phyloP scores from a whole-genome alignment of 2,329 filamentous ascomycete genomes.

The Xylariaceae sp. region DNA sequence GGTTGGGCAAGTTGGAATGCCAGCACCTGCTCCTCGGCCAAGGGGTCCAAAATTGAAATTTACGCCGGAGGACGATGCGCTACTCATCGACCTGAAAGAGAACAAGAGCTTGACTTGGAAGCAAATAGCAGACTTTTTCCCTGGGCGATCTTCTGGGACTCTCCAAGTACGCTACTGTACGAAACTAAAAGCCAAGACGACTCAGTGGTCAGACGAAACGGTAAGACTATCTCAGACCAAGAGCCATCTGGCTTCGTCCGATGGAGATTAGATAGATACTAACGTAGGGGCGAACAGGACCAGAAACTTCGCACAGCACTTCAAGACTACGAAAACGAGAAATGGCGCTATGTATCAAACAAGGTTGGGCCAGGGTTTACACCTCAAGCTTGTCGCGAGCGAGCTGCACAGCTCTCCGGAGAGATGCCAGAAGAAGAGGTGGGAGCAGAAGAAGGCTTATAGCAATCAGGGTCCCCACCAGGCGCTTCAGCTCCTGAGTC shows the following conservation, averaged over 20 bases:
- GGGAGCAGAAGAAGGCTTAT: constrained; percentile 50
- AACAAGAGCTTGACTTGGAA: constrained; percentile 96
- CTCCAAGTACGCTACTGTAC: constrained; percentile 94
- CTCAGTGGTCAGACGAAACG: constrained; percentile 91
- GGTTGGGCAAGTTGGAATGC: constrained; percentile 88
- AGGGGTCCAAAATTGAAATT: constrained; percentile 93
- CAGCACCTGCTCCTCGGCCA: constrained; percentile 78
- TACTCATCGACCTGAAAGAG: constrained; percentile 90
- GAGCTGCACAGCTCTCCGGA: constrained; percentile 68
- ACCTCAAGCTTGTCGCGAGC: constrained; percentile 84
- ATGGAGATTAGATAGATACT: constrained; percentile 11
- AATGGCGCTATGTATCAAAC: constrained; percentile 89
- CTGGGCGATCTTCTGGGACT: constrained; percentile 86
- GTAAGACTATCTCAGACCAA: constrained; percentile 59
- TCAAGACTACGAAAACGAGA: constrained; percentile 87
- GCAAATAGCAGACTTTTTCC: constrained; percentile 96
- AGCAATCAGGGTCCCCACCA: constrained; percentile 63
- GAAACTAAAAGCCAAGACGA: constrained; percentile 92
- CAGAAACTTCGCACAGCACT: constrained; percentile 78
- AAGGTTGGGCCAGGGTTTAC: constrained; percentile 93
- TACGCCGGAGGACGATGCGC: constrained; percentile 86
- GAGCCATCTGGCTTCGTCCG: not conserved
- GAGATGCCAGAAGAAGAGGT: constrained; percentile 45
- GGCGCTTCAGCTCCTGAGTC: constrained; percentile 53
- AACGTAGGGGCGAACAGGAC: constrained; percentile 58